phyloP scores from a whole-genome alignment of 371 early-diverging fungal species.

The Mortierella polycephala region DNA sequence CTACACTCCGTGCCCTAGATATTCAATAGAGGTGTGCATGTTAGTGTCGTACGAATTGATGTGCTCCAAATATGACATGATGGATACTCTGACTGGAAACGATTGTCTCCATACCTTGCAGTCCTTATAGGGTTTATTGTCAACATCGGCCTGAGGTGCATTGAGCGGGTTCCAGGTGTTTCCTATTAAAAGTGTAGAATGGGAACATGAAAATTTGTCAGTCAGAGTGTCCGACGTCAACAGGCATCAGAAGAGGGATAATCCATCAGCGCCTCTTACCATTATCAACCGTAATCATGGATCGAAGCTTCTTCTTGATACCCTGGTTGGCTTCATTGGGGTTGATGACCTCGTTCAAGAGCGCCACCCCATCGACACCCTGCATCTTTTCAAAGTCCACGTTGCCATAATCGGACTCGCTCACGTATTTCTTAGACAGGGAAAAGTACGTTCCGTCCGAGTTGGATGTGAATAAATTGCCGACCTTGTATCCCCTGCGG shows the following conservation, averaged over 20 bases:
- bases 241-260: neutral
- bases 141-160: constrained; percentile 26
- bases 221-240: neutral
- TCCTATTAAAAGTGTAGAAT: constrained; percentile 17
- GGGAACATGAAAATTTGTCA: neutral
- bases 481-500: constrained; percentile 75
- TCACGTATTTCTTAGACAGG: constrained; percentile 74
- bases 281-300: constrained; percentile 87
- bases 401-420: constrained; percentile 82
- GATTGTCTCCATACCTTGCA: constrained; percentile 22
- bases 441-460: constrained; percentile 88
- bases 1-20: constrained; percentile 62
- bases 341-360: constrained; percentile 88
- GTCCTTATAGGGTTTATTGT: constrained; percentile 21
- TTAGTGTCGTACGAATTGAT: too few species aligned
- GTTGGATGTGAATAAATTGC: constrained; percentile 87
- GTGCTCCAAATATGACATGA: neutral
- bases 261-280: constrained; percentile 60
- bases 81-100: neutral
- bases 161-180: constrained; percentile 27
- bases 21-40: neutral
- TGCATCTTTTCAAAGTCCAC: constrained; percentile 96
- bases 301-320: constrained; percentile 68
- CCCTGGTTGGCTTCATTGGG: constrained; percentile 65
- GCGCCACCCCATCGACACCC: constrained; percentile 88